Evolutionary conservation across 2,329 filamentous ascomycete species (phyloP), one percentile per base, ranked within the genome.

Genomic region (Arthrobotrys megalospora): DNA sequence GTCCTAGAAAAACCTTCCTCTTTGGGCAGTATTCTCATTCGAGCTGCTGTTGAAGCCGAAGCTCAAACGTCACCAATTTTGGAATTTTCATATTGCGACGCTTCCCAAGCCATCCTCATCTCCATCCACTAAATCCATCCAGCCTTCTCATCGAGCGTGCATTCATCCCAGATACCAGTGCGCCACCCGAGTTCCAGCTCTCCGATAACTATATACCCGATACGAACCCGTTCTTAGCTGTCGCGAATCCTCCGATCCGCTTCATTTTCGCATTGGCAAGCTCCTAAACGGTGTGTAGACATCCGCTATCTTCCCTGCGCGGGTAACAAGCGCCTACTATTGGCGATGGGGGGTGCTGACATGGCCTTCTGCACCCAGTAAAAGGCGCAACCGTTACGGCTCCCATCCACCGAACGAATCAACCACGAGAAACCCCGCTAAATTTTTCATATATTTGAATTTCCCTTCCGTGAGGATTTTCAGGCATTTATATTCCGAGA

Each of bases 331-430:
- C 69, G 69, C 60, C 60, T 64, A 45, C 64, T 69, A 76, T 76
- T 76, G 72, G 72, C 65, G 45, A 76, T 76, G 65, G 55, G 53
- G 47, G 72, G 71, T 76, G 72, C 72, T 76, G 72, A 76, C 72
- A 76, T 76, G 72, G 65, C 65, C 65, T 64, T 66, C 64, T 64
- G 48, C 53, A 69, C 65, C 32, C 58, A 76, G 72, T 76, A 76
- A 76, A 76, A 76, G 48, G 71, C 64, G 71, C 71, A 76, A 76
- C 63, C 38, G 71, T 47, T 69, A 43, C 71, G 71, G 71, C 55
- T 52, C 32, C 64, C 41, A 68, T 76, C 55, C 71, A 64, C 58
- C 72, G 65, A 48, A 53, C 64, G 55, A 69, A 76, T 60, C 72
- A 58, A 64, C 64, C 45, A 11, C 24, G 53, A 48, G 58, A 52